Base-by-base conservation (phyloP, 352 stramenopile species). In the Phytopythium chamaehyphon region DNA sequence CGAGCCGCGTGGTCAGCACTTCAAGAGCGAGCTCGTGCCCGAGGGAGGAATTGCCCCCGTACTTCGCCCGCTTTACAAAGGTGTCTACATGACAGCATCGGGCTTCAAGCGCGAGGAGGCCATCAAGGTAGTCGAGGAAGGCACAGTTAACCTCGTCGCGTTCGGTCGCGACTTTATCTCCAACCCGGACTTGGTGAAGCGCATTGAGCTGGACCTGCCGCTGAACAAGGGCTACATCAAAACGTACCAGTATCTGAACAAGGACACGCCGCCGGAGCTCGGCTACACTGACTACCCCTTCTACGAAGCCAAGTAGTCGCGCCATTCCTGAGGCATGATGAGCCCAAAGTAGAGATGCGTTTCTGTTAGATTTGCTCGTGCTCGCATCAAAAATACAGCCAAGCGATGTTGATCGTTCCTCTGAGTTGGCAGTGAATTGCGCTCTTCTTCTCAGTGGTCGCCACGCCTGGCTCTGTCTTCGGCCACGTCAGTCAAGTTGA, bases 271-370 rank as follows among this genome's bases (percentile, higher is more conserved):
- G 6, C 39, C 39, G 38, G 44, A 57, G 5, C 22, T 63, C 21
- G 69, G 71, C 18, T 83, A 82, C 56, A 74, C 59, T n/a, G 68
- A 77, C 55, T 76, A 76, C 48, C 64, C 56, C 24, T 58, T 61
- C 28, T 54, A 64, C 49, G 37, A 36, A 11, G 40, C 59, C 22
- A 54, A 59, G 35, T 48, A 48, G 42, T 22, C 6, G n/a, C 21
- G 7, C 22, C 10, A 47, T 4, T 16, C 8, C 10, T 21, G 21
- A 42, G 37, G 2, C 4, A 23, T n/a, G n/a, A n/a, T n/a, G n/a
- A n/a, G n/a, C n/a, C n/a, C n/a, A n/a, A n/a, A n/a, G n/a, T n/a
- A n/a, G n/a, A n/a, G n/a, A n/a, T n/a, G n/a, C n/a, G n/a, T n/a
- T n/a, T n/a, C n/a, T n/a, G n/a, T n/a, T n/a, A n/a, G n/a, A n/a